Evolutionary conservation across 495 filamentous ascomycete genomes (phyloP), one percentile per base, ranked within the genome.

Genomic region (Xylaria nigripes): DNA sequence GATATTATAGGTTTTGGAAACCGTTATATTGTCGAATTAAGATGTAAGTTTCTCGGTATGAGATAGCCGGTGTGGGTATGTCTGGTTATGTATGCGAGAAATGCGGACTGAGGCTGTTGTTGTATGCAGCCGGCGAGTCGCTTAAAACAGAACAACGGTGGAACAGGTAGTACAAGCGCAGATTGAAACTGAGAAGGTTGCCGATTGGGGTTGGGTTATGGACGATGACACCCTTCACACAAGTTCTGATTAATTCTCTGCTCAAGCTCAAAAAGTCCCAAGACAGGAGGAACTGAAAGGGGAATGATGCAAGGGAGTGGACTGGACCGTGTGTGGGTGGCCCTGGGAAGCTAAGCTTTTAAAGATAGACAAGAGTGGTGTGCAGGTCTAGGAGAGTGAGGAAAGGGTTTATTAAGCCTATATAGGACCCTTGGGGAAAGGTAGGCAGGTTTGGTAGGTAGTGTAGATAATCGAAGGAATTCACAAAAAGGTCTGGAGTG

Each of bases 141-240:
- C 58, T 58, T 59, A 66, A 57, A 54, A 29, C 57, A 54, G 51
- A 56, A 49, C 62, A 50, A 50, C 48, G 54, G 59, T 64, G 61
- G 63, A 60, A 64, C 61, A 66, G 59, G 64, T 67, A 49, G 64
- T 48, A 64, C 61, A 64, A 56, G 57, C 57, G 58, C 56, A 62
- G 52, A 45, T 50, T 40, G 63, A 34, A 67, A 24, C 47, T 38
- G 48, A 19, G 53, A 61, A 50, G 56, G 48, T 55, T 56, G 56
- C 58, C 58, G 61, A 61, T 61, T 45, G 50, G 50, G 51, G 24
- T 15, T 36, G 24, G 50, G 32, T 41, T 45, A 43, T 45, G 41
- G 36, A 18, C n/a, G 36, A 15, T 15, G 32, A 36, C 46, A 57
- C 45, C 23, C 19, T 32, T 32, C 45, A 30, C n/a, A n/a, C n/a